Base-by-base conservation (phyloP, 176 grass and related monocot genomes). In the sorghum (Sorghum bicolor) region DNA sequence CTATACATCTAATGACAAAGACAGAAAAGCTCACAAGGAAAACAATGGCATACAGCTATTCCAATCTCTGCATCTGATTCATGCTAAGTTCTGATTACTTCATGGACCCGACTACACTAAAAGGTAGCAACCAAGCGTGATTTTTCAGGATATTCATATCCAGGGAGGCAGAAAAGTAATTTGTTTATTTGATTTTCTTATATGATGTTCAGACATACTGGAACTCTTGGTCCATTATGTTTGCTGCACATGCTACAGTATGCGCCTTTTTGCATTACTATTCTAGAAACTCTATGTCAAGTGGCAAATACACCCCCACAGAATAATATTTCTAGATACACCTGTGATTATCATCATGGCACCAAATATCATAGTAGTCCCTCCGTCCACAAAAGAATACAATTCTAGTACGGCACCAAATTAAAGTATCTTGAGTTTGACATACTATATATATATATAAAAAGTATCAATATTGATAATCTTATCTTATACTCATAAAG, bases 261-360 rank as follows among this genome's bases (percentile, higher is more conserved):
- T 41, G 17, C 36, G 31, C 52, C 65, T 52, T 70, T 36, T 63
- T 82, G 72, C 37, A 65, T 26, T 43, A 83, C 55, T 72, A 66
- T 70, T 65, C 32, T 79, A 32, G 17, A 55, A 83, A 24, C 43
- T 75, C 75, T 64, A 79, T 88, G 19, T 66, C 66, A 58, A 77
- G 53, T 82, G 38, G 15, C 33, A 70, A 64, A 71, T 53, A 80
- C 50, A 63, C 16, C 60, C 43, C 25, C 70, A 60, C 34, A 79
- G 29, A 47, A 28, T 43, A 84, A 74, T 60, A 77, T 74, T 30
- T 88, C 45, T 62, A 68, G 69, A 89, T 84, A 76, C 47, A 76
- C 70, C n/a, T 80, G 15, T 76, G 47, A 80, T 37, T 34, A 74
- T 63, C n/a, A 47, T 43, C 14, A 57, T 66, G 34, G 7, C 71